Conservation (phyloP, 2,329 filamentous ascomycete genomes). For the Ceratocystis diversiconidia region DNA sequence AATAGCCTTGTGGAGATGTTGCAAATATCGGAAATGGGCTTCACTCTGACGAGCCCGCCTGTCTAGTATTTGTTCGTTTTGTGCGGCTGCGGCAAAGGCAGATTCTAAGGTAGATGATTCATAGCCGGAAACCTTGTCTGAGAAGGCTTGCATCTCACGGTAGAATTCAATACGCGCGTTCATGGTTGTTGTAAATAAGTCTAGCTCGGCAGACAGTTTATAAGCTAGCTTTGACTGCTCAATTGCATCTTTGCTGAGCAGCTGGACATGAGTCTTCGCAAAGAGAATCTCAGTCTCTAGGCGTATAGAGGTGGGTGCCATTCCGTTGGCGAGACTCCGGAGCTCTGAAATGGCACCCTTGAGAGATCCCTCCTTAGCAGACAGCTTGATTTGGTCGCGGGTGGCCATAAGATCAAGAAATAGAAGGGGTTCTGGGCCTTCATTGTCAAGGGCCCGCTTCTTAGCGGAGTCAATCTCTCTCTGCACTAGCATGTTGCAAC, state of each 20-base stretch:
- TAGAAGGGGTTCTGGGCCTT: neutral
- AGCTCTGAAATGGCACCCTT: conserved; percentile 56
- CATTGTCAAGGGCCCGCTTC: neutral
- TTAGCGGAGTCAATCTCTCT: conserved; percentile 38
- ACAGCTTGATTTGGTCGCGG: neutral
- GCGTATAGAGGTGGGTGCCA: neutral
- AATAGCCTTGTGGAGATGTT: neutral
- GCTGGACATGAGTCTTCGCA: neutral
- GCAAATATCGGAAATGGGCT: conserved; percentile 58
- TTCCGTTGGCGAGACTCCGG: conserved; percentile 36
- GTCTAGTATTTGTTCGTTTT: conserved; percentile 23
- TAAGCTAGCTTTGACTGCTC: conserved; percentile 17
- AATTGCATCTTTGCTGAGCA: neutral
- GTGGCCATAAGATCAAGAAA: neutral
- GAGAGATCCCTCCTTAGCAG: conserved; percentile 45
- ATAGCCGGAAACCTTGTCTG: conserved; percentile 49
- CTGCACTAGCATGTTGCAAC: conserved; percentile 58
- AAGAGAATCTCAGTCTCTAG: neutral
- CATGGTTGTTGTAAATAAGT: conserved; percentile 63
- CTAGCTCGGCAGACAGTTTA: conserved; percentile 53
- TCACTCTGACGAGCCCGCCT: conserved; percentile 45
- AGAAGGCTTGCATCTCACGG: conserved; percentile 77
- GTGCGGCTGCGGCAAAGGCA: neutral
- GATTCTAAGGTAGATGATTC: conserved; percentile 25
- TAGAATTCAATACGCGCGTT: conserved; percentile 84